phyloP scores from a whole-genome alignment of 169 alveolate species.

The Cryptosporidium canis region DNA sequence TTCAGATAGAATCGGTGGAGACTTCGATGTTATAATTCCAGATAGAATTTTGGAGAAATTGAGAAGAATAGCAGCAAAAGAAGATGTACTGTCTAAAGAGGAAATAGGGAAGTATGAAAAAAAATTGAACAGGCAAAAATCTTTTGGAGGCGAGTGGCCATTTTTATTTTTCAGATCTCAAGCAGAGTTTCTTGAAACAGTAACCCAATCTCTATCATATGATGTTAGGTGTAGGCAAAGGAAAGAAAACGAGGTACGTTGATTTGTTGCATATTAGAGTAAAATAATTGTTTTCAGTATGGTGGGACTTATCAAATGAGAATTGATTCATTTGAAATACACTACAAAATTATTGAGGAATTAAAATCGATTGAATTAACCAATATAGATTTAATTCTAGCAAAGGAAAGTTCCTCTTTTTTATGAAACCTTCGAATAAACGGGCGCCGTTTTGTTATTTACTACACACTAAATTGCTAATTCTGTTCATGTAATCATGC shows the following conservation, averaged over 20 bases:
- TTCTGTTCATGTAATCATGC: background rate
- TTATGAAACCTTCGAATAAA: background rate
- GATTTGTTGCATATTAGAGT: background rate
- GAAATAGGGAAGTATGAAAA: background rate
- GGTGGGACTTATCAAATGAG: constrained; percentile 2
- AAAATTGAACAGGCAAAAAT: background rate
- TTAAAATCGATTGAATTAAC: background rate
- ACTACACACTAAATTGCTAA: background rate
- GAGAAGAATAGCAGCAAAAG: background rate
- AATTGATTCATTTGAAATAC: constrained; percentile 29
- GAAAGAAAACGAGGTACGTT: constrained; percentile 25
- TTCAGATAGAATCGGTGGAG: background rate
- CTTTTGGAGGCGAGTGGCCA: constrained; percentile 30
- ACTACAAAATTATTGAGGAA: background rate
- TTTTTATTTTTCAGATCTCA: constrained; percentile 28
- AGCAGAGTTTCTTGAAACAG: constrained; percentile 18
- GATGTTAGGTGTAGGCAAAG: constrained; percentile 10
- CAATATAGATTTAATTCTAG: background rate
- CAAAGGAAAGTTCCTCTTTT: background rate
- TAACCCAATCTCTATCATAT: background rate
- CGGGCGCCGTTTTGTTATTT: background rate
- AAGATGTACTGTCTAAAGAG: background rate
- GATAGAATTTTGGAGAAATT: background rate
- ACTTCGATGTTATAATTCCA: constrained; percentile 5
- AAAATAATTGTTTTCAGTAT: background rate